Evolutionary conservation across 169 alveolate genomes (phyloP), one percentile per base, ranked within the genome.

Genomic region (Eimeria brunetti): DNA sequence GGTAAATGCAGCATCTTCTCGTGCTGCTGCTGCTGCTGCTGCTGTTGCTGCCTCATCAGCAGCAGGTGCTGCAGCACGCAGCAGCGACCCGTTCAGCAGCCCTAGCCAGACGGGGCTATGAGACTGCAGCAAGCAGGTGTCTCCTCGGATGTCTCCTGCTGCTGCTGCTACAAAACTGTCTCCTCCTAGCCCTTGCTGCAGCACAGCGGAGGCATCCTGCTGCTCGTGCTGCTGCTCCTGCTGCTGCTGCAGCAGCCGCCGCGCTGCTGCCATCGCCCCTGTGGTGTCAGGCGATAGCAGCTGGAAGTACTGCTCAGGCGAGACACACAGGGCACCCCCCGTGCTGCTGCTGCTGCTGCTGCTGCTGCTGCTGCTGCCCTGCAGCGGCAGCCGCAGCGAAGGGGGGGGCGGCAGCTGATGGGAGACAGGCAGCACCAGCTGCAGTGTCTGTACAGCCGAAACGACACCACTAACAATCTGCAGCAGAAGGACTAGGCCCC

Each of bases 331-430:
- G 4, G 94, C 60, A 7, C 33, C 27, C 33, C 53, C 2, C 44
- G 53, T 18, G 2, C 38, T 24, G 71, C 38, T 33, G 94, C 85
- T 46, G 60, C 51, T 30, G 69, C 64, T 24, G 38, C 62, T n/a
- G 46, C 62, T 38, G 81, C 69, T 33, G 94, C 94, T 46, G 84
- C 94, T 38, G 84, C 94, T 46, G 85, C 94, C 30, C 85, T 88
- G 94, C 94, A 88, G 94, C 84, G 69, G 94, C 84, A 88, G n/a
- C 94, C 36, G 85, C 94, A 88, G 69, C 51, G 85, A 44, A 0
- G 91, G 91, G 11, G 91, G 91, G 24, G 91, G 91, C 20, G 91
- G 91, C 78, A 84, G 91, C 91, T 84, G 91, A 49, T 84, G 91
- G 1, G 91, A 84, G 9, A 84, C 60, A 53, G 91, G 91, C 75